Evolutionary conservation across 495 filamentous ascomycete species (phyloP).

Genomic region (Aspergillus funiculosus): DNA sequence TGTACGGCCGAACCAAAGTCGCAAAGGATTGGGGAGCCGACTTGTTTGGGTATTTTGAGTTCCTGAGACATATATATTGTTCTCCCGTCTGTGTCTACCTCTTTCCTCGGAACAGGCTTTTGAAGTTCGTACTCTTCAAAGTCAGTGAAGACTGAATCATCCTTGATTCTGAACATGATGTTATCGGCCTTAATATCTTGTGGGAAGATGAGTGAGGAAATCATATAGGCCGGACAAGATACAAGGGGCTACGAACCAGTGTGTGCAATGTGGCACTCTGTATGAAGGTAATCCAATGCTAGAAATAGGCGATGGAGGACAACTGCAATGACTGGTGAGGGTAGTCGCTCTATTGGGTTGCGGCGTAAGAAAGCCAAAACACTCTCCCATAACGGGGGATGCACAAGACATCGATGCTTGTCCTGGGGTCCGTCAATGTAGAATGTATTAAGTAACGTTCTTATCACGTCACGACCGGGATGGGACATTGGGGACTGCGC

Average conservation of each 20-base stretch:
- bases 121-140: slow-evolving; percentile 25
- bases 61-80: slow-evolving; percentile 25
- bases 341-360: slow-evolving; percentile 23
- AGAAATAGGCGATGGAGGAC: slow-evolving; percentile 31
- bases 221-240: background rate
- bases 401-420: slow-evolving; percentile 37
- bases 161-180: slow-evolving; percentile 30
- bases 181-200: slow-evolving; percentile 35
- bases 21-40: slow-evolving; percentile 21
- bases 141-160: slow-evolving; percentile 30
- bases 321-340: slow-evolving; percentile 16
- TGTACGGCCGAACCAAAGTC: slow-evolving; percentile 26
- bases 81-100: slow-evolving; percentile 16
- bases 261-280: slow-evolving; percentile 43
- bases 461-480: slow-evolving; percentile 18
- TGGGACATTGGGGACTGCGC: slow-evolving; percentile 17
- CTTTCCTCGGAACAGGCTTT: slow-evolving; percentile 24
- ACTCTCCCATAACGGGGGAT: slow-evolving; percentile 40
- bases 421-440: slow-evolving; percentile 28
- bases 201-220: background rate
- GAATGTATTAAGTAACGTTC: slow-evolving; percentile 31
- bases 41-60: slow-evolving; percentile 16
- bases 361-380: slow-evolving; percentile 29
- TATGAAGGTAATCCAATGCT: slow-evolving; percentile 41
- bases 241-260: slow-evolving; percentile 20